Conservation (phyloP, 106 monocot species). For the Acanthochlamys bracteata region DNA sequence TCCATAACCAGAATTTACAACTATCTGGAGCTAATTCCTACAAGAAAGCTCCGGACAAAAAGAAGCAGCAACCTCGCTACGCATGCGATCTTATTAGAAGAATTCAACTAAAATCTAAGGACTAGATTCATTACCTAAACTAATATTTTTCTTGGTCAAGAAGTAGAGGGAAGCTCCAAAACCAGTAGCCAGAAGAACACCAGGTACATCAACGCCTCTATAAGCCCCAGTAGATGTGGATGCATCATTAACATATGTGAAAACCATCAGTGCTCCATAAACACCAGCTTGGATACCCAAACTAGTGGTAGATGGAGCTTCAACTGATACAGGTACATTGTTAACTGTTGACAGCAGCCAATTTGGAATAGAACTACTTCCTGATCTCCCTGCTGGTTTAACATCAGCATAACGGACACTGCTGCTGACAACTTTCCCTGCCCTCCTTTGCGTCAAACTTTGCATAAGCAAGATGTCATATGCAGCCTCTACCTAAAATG, state of each 20-base stretch:
- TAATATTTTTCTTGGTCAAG: constrained; percentile 70
- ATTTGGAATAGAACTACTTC: constrained; percentile 37
- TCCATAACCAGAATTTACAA: too few relatives aligned
- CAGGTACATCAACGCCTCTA: constrained; percentile 83
- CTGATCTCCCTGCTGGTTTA: constrained; percentile 51
- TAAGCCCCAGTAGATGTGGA: constrained; percentile 44
- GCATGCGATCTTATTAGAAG: neutral
- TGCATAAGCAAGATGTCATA: constrained; percentile 98
- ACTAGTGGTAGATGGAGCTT: constrained; percentile 46
- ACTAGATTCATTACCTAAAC: constrained; percentile 39
- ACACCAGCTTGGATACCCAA: constrained; percentile 80
- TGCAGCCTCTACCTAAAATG: constrained; percentile 84
- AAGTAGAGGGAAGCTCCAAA: constrained; percentile 96
- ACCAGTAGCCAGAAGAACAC: constrained; percentile 66
- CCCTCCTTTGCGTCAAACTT: constrained; percentile 66
- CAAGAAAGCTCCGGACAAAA: too few relatives aligned
- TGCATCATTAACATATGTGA: constrained; percentile 67
- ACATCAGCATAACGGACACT: constrained; percentile 94
- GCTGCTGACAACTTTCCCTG: constrained; percentile 78
- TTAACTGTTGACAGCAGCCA: constrained; percentile 63
- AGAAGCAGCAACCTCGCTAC: neutral
- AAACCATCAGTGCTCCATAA: constrained; percentile 89
- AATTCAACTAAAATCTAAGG: neutral
- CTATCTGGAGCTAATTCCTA: too few relatives aligned
- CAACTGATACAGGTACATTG: constrained; percentile 67